A percentile compares a stretch with the other conserved stretches of the same genome.
phyloP scores from a whole-genome alignment of 805 yeast genomes.

The Pichia membranifaciens region DNA sequence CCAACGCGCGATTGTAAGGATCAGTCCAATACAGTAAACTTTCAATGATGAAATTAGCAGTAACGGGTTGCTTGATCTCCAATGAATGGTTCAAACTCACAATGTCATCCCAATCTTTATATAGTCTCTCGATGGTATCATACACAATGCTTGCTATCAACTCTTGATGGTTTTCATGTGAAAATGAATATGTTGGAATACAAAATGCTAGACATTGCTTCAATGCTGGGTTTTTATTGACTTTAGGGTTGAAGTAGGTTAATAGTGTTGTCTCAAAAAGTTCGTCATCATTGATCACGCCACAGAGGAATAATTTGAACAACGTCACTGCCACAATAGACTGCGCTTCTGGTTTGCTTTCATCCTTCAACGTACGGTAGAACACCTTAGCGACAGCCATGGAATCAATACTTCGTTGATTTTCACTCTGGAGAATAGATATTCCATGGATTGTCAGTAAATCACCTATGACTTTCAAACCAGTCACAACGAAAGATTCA shows the following conservation, averaged over 20 bases:
- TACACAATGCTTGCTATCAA: conserved; percentile 57
- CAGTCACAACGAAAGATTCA: conserved; percentile 53
- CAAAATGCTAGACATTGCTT: conserved; percentile 81
- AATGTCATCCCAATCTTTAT: conserved; percentile 35
- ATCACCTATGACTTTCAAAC: conserved; percentile 71
- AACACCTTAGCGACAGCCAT: conserved; percentile 63
- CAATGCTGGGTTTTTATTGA: conserved; percentile 56
- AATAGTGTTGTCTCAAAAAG: conserved; percentile 65
- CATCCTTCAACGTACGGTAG: conserved; percentile 55
- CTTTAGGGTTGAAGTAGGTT: conserved; percentile 69
- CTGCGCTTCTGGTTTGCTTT: conserved; percentile 59
- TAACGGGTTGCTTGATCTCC: conserved; percentile 24
- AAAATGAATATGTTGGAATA: conserved; percentile 79
- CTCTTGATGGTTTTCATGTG: conserved; percentile 66
- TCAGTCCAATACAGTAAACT: conserved; percentile 84
- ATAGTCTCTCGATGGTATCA: conserved; percentile 58
- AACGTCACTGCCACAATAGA: conserved; percentile 81
- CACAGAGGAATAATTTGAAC: conserved; percentile 75
- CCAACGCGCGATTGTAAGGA: conserved; percentile 57
- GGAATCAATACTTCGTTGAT: conserved; percentile 53
- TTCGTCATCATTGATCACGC: conserved; percentile 63
- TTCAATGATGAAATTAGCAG: conserved; percentile 53
- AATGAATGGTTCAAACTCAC: conserved; percentile 32
- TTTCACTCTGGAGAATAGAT: conserved; percentile 51
- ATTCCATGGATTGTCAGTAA: conserved; percentile 73